Evolutionary conservation across 1,284 basidiomycete species (phyloP).

Genomic region (Austroboletus novae-zelandiae): DNA sequence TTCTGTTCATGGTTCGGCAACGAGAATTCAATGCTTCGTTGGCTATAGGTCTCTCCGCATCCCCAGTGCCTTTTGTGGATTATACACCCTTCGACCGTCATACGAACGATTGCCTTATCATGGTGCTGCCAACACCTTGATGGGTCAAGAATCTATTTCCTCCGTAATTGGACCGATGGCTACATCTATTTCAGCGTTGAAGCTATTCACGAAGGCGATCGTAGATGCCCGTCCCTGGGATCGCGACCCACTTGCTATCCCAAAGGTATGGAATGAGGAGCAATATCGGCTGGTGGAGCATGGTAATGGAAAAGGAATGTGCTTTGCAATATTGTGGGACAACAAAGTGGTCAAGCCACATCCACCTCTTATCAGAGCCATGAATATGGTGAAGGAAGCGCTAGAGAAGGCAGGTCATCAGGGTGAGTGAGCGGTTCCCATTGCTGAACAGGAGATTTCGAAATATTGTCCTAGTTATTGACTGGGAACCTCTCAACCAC

Average conservation of each 20-base stretch:
- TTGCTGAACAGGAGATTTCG: background rate
- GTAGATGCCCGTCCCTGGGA: slow-evolving; percentile 62
- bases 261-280: slow-evolving; percentile 66
- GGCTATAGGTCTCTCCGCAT: slow-evolving; percentile 61
- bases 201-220: slow-evolving; percentile 62
- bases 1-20: background rate
- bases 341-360: slow-evolving; percentile 63
- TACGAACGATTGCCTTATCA: slow-evolving; percentile 70
- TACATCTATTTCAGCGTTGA: slow-evolving; percentile 55
- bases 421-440: slow-evolving; percentile 35
- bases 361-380: slow-evolving; percentile 68
- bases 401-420: slow-evolving; percentile 68
- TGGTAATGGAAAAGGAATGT: slow-evolving; percentile 53
- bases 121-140: slow-evolving; percentile 61
- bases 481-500: slow-evolving; percentile 46
- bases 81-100: slow-evolving; percentile 73
- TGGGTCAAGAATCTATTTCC: slow-evolving; percentile 70
- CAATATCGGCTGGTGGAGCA: slow-evolving; percentile 58
- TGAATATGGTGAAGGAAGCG: slow-evolving; percentile 58
- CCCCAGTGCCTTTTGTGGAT: slow-evolving; percentile 63
- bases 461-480: slow-evolving; percentile 29
- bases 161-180: slow-evolving; percentile 77
- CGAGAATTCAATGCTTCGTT: background rate
- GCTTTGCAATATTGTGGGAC: slow-evolving; percentile 65
- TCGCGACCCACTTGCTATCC: slow-evolving; percentile 60